Base-by-base conservation (phyloP, 164 flowering plant species). In the Vitis labrusca region DNA sequence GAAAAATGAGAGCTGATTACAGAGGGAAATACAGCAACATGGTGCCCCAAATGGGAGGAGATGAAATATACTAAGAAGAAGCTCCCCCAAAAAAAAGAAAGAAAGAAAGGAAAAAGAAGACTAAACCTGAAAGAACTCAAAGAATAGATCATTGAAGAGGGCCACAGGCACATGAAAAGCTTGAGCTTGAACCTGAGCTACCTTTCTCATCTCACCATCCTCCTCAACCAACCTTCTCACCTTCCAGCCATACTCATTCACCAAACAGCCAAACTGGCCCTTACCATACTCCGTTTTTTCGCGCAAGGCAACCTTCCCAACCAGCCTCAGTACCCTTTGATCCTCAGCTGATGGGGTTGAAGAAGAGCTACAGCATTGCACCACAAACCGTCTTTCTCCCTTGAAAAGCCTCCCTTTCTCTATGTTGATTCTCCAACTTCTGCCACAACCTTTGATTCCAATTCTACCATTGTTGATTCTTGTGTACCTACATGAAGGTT, bases 171-270 rank as follows among this genome's bases (percentile, higher is more conserved):
- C n/a, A n/a, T n/a, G n/a, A n/a, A n/a, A n/a, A n/a, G n/a, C n/a
- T n/a, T n/a, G n/a, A 62, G 97, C 92, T 77, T 92, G 98, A 73
- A 91, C 77, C 15, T 72, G 59, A 70, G 91, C 92, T 4, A 82
- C 97, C 37, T 55, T 74, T 73, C 82, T 86, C 85, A 87, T 89
- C 77, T 89, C 97, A 50, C 69, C 82, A 17, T 73, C 85, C 19
- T 74, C 75, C 71, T 76, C 84, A 47, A 27, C 79, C 85, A 91
- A 74, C 47, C 91, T 85, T 79, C 97, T 89, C 69, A 89, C 94
- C 16, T 76, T 73, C 98, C 98, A 94, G 47, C 91, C 95, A 73
- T 74, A 63, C 66, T 84, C 88, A 59, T 73, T 78, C 66, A 85
- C 81, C 77, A 89, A 67, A 78, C 49, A 70, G 62, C 75, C 83